Conservation (phyloP, 2,329 filamentous ascomycete species). For the Emmonsiellopsis sp. region DNA sequence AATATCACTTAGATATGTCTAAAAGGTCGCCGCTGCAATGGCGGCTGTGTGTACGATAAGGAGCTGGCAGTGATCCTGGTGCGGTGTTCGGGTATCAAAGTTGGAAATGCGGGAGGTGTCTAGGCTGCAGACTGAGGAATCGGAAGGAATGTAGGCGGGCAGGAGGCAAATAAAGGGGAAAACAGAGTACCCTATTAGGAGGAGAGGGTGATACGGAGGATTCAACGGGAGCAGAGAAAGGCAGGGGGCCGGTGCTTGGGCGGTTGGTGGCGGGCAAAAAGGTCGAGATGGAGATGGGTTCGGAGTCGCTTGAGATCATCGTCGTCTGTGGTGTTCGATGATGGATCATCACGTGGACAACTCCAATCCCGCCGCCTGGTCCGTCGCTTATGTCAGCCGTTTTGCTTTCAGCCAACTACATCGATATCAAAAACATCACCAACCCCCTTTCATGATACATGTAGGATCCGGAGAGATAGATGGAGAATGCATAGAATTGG, state of each 20-base stretch:
- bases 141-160: neutral
- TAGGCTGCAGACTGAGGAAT: neutral
- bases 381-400: neutral
- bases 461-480: neutral
- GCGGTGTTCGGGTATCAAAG: neutral
- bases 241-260: neutral
- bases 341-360: conserved; percentile 23
- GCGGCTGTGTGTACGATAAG: conserved; percentile 2
- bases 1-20: conserved; percentile 1
- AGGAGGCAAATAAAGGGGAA: neutral
- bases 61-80: neutral
- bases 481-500: conserved; percentile 1
- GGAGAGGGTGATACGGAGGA: neutral
- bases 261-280: neutral
- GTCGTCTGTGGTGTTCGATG: neutral
- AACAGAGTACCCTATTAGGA: neutral
- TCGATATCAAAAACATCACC: neutral
- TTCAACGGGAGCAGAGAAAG: too few relatives aligned
- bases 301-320: neutral
- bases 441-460: too few relatives aligned
- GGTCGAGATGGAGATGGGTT: neutral
- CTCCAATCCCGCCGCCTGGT: conserved; percentile 1
- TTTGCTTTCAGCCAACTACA: neutral
- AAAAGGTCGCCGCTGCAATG: conserved; percentile 1
- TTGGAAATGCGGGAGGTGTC: neutral